Base-by-base conservation (phyloP, 1,139 yeast species). In the Suhomyces panamericanus region DNA sequence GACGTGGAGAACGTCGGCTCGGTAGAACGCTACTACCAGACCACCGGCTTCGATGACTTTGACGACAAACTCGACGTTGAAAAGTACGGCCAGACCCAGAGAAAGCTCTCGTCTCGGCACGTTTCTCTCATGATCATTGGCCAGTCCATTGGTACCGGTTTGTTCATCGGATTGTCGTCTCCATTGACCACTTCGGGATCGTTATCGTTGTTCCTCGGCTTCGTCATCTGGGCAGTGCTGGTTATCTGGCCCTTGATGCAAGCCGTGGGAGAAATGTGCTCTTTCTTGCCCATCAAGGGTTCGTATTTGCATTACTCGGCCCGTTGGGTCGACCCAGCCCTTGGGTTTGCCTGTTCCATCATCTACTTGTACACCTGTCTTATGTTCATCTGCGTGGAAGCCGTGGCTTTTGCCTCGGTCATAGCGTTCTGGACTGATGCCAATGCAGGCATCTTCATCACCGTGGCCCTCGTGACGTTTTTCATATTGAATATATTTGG, bases 131-230 rank as follows among this genome's bases (percentile, higher is more conserved):
- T 77, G 67, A 73, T 77, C 39, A 70, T 77, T 38, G 81, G 81
- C n/a, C 79, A 77, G 45, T 63, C 74, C 45, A 73, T 77, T 38
- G 80, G 81, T 27, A 69, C 78, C 3, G 81, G 81, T 41, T 60
- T 75, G 37, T 75, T 70, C 53, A 59, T 71, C 31, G 74, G 75
- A 15, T 54, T 70, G 39, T 58, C 66, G 14, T 44, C 62, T 3
- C 74, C 75, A 2, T 60, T 71, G 43, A 61, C 60, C 43, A 59
- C 62, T 3, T 60, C 69, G 7, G 77, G 77, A 9, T 63, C 73
- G n/a, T 56, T 70, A 16, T 62, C 74, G 11, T 59, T 70, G 36
- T 67, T 70, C 44, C 49, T 68, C 3, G 75, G 71, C 7, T 70
- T 69, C 48, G 41, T 67, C 12, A 50, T 64, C 32, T 70, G 65